Conservation (phyloP, 176 grass and related monocot genomes). For the Carex littledalei region DNA sequence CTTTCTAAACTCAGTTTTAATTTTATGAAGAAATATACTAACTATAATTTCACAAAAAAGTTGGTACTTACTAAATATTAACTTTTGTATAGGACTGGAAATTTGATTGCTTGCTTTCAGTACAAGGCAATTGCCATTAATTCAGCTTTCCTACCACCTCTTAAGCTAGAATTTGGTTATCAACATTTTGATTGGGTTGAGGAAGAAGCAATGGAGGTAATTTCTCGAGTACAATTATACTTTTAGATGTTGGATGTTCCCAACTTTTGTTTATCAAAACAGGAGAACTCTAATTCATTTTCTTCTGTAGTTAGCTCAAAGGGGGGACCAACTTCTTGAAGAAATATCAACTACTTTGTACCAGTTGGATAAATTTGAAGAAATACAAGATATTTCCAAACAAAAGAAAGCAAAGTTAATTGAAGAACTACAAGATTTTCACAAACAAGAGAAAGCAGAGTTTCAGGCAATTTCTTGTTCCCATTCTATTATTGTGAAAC, state of each 20-base stretch:
- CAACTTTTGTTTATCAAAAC: neutral
- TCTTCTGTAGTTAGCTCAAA: constrained; percentile 50
- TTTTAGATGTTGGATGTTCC: constrained; percentile 18
- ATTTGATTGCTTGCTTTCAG: constrained; percentile 80
- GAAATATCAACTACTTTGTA: constrained; percentile 50
- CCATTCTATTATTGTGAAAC: constrained; percentile 15
- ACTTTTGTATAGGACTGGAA: constrained; percentile 54
- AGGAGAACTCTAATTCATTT: constrained; percentile 6
- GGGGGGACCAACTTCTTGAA: constrained; percentile 54
- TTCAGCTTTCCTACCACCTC: constrained; percentile 80
- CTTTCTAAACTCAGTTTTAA: constrained; percentile 1
- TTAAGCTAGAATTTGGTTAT: constrained; percentile 85
- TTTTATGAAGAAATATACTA: neutral
- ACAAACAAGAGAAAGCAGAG: constrained; percentile 67
- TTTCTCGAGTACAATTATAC: constrained; percentile 23
- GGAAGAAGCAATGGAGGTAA: constrained; percentile 84
- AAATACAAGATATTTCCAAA: constrained; percentile 58
- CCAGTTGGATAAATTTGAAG: constrained; percentile 54
- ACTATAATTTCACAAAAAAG: neutral
- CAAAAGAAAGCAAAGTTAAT: constrained; percentile 26
- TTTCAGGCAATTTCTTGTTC: constrained; percentile 57
- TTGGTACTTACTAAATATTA: constrained; percentile 28
- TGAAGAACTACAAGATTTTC: constrained; percentile 59
- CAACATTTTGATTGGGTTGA: constrained; percentile 75
- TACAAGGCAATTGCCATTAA: constrained; percentile 80